A percentile compares a stretch with the other conserved stretches of the same genome.
These are phyloP conservation scores for Celoporthe dispersa DNA, from an alignment of 2,329 filamentous ascomycete genomes.

Conservation along the genomic window DNA sequence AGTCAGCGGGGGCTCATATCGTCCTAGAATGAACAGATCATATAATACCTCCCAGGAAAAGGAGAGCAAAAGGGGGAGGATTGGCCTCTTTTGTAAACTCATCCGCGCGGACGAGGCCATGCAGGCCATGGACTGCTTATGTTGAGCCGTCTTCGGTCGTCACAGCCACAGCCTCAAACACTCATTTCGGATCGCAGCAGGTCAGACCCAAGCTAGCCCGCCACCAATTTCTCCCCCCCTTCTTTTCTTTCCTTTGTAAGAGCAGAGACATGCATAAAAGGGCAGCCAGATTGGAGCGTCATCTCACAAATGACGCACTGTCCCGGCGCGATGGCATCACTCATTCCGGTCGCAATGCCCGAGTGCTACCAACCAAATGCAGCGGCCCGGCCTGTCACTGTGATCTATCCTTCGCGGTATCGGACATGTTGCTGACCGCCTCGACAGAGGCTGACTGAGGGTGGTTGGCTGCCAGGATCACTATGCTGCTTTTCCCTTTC, in stretches of 20 bases:
- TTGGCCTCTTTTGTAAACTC: neutral
- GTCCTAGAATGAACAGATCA: neutral
- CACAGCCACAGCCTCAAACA: neutral
- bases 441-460: neutral
- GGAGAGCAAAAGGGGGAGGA: neutral
- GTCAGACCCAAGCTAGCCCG: neutral
- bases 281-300: neutral
- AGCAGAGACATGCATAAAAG: slow-evolving; percentile 6
- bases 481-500: neutral
- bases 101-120: neutral
- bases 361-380: slow-evolving; percentile 23
- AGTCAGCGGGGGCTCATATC: neutral
- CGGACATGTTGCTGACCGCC: neutral
- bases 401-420: neutral
- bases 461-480: neutral
- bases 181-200: neutral
- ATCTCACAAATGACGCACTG: slow-evolving; percentile 16
- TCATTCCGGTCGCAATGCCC: slow-evolving; percentile 3
- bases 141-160: neutral
- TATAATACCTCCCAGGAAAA: neutral
- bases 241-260: neutral
- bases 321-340: slow-evolving; percentile 19
- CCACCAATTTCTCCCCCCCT: too few species aligned
- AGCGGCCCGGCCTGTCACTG: slow-evolving; percentile 7
- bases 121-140: neutral